Conservation (phyloP, 2,329 filamentous ascomycete genomes). For the Thelonectria discophora region DNA sequence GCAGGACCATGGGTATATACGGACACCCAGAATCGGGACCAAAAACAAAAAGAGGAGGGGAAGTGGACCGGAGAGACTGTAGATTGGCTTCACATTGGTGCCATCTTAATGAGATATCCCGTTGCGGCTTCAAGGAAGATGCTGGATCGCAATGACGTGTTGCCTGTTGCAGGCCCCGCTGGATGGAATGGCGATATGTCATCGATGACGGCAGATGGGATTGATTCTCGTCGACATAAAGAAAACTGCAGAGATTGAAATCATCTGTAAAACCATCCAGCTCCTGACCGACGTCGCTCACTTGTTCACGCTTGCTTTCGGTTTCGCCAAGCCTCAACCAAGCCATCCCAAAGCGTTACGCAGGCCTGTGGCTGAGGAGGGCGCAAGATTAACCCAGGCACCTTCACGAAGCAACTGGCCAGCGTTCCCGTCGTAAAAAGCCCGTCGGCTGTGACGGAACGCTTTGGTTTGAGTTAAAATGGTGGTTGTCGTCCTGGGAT, state of each 20-base stretch:
- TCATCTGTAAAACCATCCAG: too few relatives aligned
- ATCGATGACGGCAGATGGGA: background rate
- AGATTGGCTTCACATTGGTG: conserved; percentile 28
- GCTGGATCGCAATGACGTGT: background rate
- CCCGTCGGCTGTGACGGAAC: background rate
- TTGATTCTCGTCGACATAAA: background rate
- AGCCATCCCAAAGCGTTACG: background rate
- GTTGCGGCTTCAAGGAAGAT: conserved; percentile 24
- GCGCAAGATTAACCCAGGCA: background rate
- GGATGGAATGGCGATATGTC: background rate
- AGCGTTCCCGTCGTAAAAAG: too few relatives aligned
- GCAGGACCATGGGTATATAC: conserved; percentile 31
- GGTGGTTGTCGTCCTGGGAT: background rate
- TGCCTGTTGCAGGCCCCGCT: background rate
- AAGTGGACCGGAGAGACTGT: conserved; percentile 16
- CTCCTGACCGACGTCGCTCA: background rate
- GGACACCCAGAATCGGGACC: conserved; percentile 24
- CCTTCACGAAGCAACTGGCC: too few relatives aligned
- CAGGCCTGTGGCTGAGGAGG: conserved; percentile 12
- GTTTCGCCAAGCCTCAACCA: background rate
- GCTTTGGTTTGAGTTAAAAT: background rate
- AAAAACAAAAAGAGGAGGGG: conserved; percentile 23
- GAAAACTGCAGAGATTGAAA: background rate
- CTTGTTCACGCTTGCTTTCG: background rate
- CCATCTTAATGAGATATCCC: conserved; percentile 36